These are phyloP conservation scores for Penicillium sp. DNA, from an alignment of 2,329 filamentous ascomycete genomes.

Conservation along the genomic window DNA sequence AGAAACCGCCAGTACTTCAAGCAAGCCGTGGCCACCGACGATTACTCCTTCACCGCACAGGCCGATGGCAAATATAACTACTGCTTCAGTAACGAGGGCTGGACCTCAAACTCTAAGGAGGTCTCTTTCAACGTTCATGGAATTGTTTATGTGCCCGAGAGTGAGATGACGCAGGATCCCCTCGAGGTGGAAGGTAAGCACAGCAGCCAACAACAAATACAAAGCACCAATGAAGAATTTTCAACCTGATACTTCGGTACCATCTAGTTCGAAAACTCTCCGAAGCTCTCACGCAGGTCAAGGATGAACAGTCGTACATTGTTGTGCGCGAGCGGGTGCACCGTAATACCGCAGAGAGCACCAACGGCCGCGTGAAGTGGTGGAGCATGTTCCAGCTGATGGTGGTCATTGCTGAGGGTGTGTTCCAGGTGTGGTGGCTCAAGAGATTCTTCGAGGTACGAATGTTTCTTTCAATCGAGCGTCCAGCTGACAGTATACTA, in stretches of 20 bases:
- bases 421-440: conserved; percentile 99
- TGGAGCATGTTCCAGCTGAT: conserved; percentile 97
- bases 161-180: conserved; percentile 79
- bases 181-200: conserved; percentile 80
- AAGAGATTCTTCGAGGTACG: conserved; percentile 91
- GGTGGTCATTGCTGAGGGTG: conserved; percentile 82
- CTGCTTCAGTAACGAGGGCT: conserved; percentile 99
- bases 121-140: conserved; percentile 99
- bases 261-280: conserved; percentile 72
- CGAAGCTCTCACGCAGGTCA: conserved; percentile 85
- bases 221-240: neutral
- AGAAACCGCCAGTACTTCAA: conserved; percentile 76
- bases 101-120: conserved; percentile 94
- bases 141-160: conserved; percentile 92
- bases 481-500: neutral
- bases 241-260: conserved; percentile 4
- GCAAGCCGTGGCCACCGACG: conserved; percentile 79
- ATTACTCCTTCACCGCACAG: conserved; percentile 84
- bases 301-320: conserved; percentile 98
- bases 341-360: conserved; percentile 98
- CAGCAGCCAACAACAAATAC: neutral
- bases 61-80: conserved; percentile 88
- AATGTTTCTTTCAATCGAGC: neutral
- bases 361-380: conserved; percentile 97
- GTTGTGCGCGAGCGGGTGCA: conserved; percentile 92